Percentiles rank a stretch among this genome's conserved stretches.
phyloP scores from a whole-genome alignment of 495 filamentous ascomycete genomes.

The Geopyxis carbonaria region DNA sequence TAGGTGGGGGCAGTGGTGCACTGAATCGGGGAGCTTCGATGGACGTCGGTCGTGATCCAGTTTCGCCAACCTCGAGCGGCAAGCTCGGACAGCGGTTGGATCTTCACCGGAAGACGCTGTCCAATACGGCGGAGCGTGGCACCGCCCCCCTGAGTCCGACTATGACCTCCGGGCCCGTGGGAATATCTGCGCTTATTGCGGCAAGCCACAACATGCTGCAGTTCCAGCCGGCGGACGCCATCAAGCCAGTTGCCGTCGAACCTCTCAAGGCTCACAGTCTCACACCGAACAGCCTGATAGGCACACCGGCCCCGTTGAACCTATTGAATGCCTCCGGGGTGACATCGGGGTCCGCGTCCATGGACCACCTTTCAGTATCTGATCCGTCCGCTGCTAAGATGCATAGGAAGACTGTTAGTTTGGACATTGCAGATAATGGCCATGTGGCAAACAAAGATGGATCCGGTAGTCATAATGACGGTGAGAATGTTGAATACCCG shows the following conservation, averaged over 20 bases:
- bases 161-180: slow-evolving; percentile 29
- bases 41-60: slow-evolving; percentile 1
- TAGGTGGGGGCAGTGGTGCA: not conserved
- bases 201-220: slow-evolving; percentile 66
- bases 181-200: slow-evolving; percentile 77
- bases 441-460: slow-evolving; percentile 26
- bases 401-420: slow-evolving; percentile 73
- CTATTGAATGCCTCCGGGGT: slow-evolving; percentile 69
- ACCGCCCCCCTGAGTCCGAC: slow-evolving; percentile 26
- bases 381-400: slow-evolving; percentile 32
- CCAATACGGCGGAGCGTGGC: slow-evolving; percentile 22
- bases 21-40: slow-evolving; percentile 1
- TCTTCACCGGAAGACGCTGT: slow-evolving; percentile 62
- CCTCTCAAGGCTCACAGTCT: slow-evolving; percentile 40
- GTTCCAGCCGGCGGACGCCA: slow-evolving; percentile 28
- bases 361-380: too few relatives aligned
- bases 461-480: slow-evolving; percentile 5
- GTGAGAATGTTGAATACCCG: slow-evolving; percentile 46
- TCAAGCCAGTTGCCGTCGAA: not conserved
- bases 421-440: slow-evolving; percentile 34
- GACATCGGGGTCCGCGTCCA: slow-evolving; percentile 48
- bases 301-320: slow-evolving; percentile 69
- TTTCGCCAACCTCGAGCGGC: slow-evolving; percentile 28
- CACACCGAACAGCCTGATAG: slow-evolving; percentile 67
- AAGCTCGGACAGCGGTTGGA: slow-evolving; percentile 87